Base-by-base conservation (phyloP, 495 filamentous ascomycete genomes). In the Apodospora peruviana region DNA sequence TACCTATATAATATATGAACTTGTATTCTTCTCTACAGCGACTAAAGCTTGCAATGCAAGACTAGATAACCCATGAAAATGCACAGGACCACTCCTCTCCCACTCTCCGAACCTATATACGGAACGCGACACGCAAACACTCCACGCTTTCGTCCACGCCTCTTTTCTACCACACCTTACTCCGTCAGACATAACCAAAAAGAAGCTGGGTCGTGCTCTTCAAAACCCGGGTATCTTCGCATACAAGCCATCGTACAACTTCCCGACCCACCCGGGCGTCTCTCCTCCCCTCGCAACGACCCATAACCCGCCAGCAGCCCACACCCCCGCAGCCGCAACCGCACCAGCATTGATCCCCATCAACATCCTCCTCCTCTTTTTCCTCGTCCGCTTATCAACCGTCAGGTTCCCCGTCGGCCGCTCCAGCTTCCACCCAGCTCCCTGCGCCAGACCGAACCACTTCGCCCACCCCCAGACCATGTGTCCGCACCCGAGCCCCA, bases 261-360 rank as follows among this genome's bases (percentile, higher is more conserved):
- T 85, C 20, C 81, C 88, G 20, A 95, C 72, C 86, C 89, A 96
- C 2, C 88, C 88, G 17, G 73, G 66, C 9, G 79, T 81, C 48
- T 65, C 64, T 0, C 90, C 90, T n/a, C 74, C 85, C 55, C 80
- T 74, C 14, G 82, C 87, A 21, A 96, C 79, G 40, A 95, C 72
- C 0, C 86, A 87, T 42, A 94, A 66, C 7, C 87, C 82, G 27
- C 91, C 91, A 1, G 82, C 86, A 46, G 90, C 76, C 91, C 91
- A 96, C 23, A 88, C 37, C 0, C 64, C 78, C 18, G 81, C 70
- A 14, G 84, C 71, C 2, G 71, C 64, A 0, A 75, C 80, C 1
- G 78, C 72, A 34, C 82, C 65, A 0, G 69, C 83, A 61, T 90
- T 85, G 37, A 94, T 76, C 3, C 70, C 55, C 75, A 85, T 82